Evolutionary conservation across 768 basidiomycete genomes (phyloP).

Genomic region (Naematelia encephala): DNA sequence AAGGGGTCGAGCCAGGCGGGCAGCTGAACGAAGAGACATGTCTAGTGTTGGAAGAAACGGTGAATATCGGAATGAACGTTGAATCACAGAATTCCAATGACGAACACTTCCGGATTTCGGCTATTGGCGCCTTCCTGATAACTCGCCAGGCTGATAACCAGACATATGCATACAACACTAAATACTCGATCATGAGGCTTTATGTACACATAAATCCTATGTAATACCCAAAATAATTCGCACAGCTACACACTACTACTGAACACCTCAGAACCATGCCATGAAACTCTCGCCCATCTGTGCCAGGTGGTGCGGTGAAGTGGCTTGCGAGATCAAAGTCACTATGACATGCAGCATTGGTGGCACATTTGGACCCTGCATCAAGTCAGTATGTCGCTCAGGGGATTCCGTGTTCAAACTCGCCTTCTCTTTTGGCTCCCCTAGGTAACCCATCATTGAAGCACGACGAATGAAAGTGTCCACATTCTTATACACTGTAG

Average conservation of each 20-base stretch:
- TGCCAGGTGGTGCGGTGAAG: conserved; percentile 77
- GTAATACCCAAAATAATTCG: background rate
- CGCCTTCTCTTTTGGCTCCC: conserved; percentile 46
- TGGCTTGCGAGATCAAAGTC: conserved; percentile 77
- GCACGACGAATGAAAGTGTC: conserved; percentile 46
- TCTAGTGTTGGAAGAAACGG: background rate
- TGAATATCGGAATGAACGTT: background rate
- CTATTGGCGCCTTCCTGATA: background rate
- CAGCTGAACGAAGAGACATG: background rate
- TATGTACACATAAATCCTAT: background rate
- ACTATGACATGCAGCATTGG: conserved; percentile 68
- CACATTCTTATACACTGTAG: conserved; percentile 43
- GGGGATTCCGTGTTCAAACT: conserved; percentile 8
- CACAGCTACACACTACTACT: conserved; percentile 1
- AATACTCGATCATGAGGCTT: background rate
- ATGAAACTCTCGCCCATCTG: conserved; percentile 81
- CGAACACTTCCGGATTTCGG: background rate
- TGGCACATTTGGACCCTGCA: conserved; percentile 58
- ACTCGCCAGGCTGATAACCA: background rate
- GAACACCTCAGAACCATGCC: conserved; percentile 64
- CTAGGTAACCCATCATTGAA: conserved; percentile 41
- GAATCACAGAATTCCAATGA: background rate
- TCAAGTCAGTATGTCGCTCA: conserved; percentile 1
- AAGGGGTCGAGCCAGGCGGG: background rate
- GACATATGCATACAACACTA: background rate